These are phyloP conservation scores for Kurtzmaniella quercitrusa DNA, from an alignment of 1,139 yeast genomes.

Conservation along the genomic window DNA sequence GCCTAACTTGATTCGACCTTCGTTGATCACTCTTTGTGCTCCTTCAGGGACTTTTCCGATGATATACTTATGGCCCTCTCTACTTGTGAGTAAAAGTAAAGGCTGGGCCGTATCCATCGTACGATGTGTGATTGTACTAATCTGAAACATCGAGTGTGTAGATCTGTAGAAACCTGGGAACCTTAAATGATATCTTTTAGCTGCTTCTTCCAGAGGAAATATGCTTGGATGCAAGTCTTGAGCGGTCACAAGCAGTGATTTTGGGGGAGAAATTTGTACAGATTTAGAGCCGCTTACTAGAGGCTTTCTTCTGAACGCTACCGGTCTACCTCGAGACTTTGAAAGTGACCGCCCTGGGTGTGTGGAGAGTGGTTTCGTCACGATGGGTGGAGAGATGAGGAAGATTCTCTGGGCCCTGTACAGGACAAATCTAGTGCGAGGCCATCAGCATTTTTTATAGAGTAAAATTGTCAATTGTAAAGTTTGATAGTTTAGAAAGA, in stretches of 20 bases:
- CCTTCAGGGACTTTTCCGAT: slow-evolving; percentile 88
- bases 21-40: slow-evolving; percentile 66
- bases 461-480: too few species aligned
- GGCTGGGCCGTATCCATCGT: slow-evolving; percentile 63
- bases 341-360: slow-evolving; percentile 1
- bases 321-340: slow-evolving; percentile 1
- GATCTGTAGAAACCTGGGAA: slow-evolving; percentile 7
- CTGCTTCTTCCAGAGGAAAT: slow-evolving; percentile 3
- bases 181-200: not conserved
- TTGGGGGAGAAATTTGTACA: not conserved
- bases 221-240: slow-evolving; percentile 1
- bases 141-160: slow-evolving; percentile 28
- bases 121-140: slow-evolving; percentile 50
- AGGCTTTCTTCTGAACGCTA: not conserved
- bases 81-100: slow-evolving; percentile 45
- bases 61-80: slow-evolving; percentile 58
- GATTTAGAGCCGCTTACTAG: not conserved
- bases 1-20: slow-evolving; percentile 48
- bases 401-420: not conserved
- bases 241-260: slow-evolving; percentile 1
- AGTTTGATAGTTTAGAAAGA: too few species aligned
- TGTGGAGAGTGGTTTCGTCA: not conserved
- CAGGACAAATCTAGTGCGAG: not conserved
- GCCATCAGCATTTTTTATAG: too few species aligned
- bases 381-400: not conserved